Base-by-base conservation (phyloP, 495 filamentous ascomycete genomes). In the Aspergillus avenaceus region DNA sequence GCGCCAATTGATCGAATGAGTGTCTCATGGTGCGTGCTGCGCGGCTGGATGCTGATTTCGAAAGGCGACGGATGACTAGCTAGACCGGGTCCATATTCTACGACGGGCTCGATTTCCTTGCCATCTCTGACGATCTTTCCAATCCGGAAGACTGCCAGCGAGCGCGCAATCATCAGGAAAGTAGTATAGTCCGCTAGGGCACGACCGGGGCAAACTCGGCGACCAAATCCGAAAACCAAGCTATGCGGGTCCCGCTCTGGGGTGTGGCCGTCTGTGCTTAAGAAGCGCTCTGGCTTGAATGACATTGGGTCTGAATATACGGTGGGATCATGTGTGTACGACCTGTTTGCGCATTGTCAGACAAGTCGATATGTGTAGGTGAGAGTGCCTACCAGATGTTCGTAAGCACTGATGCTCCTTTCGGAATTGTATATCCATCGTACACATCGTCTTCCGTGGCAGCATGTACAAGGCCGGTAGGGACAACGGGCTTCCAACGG, bases 191-290 rank as follows among this genome's bases (percentile, higher is more conserved):
- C 80, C 0, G 82, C 83, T 4, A 85, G 55, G 41, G 76, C 66
- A 5, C 78, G 76, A 4, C 81, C 82, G 2, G 76, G 72, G 54
- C 83, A 85, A 18, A 81, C 67, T 4, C 82, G 66, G 8, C 81
- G 69, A 0, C 83, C 83, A 4, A 73, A 77, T 8, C 82, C 81
- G 52, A 81, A 84, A 0, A 62, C 70, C 43, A 71, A 72, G 2
- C 18, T 38, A 3, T 51, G 51, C 5, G 65, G 66, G 27, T 63
- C 61, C 3, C 38, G 42, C 18, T 68, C 66, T 3, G 64, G 55
- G 4, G 22, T 49, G 2, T 47, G 49, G 14, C 43, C 40, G 7
- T 53, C 46, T 4, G 27, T 26, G 1, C 27, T 34, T 8, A 72
- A 40, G 47, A 55, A 70, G 8, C 72, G 60, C n/a, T 76, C 72